Conservation (phyloP, 73 alveolate species). For the Diophrys sp. region DNA sequence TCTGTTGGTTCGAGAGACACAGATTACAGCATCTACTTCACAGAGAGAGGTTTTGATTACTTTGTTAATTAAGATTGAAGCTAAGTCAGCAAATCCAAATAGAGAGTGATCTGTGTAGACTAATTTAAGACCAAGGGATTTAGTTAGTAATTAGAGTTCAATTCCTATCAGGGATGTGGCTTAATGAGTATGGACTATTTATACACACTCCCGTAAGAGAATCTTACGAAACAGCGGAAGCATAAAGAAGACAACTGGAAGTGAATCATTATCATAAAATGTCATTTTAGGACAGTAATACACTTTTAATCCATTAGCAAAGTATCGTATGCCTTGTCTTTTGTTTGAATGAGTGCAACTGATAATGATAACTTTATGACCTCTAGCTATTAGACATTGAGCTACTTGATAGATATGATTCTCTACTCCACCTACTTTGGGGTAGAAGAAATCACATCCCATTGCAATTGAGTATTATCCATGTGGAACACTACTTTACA, state of each 20-base stretch:
- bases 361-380: conserved; percentile 93
- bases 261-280: conserved; percentile 72
- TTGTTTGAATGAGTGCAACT: conserved; percentile 83
- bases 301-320: conserved; percentile 98
- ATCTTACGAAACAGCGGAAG: conserved; percentile 81
- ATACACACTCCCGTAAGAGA: conserved; percentile 89
- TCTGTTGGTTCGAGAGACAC: conserved; percentile 96
- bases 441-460: conserved; percentile 87
- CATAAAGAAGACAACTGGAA: background rate
- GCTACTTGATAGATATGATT: conserved; percentile 96
- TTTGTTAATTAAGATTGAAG: conserved; percentile 91
- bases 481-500: conserved; percentile 51
- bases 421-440: conserved; percentile 99
- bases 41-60: conserved; percentile 70
- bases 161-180: conserved; percentile 82
- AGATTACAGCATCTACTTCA: conserved; percentile 93
- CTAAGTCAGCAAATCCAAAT: conserved; percentile 95
- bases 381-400: conserved; percentile 86
- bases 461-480: conserved; percentile 25
- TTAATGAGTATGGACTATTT: conserved; percentile 98
- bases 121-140: conserved; percentile 79
- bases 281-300: conserved; percentile 78
- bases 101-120: conserved; percentile 99
- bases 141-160: conserved; percentile 79
- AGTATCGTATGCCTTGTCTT: conserved; percentile 93